phyloP scores from a whole-genome alignment of 1,139 yeast species.

The Taphrina betulina region DNA sequence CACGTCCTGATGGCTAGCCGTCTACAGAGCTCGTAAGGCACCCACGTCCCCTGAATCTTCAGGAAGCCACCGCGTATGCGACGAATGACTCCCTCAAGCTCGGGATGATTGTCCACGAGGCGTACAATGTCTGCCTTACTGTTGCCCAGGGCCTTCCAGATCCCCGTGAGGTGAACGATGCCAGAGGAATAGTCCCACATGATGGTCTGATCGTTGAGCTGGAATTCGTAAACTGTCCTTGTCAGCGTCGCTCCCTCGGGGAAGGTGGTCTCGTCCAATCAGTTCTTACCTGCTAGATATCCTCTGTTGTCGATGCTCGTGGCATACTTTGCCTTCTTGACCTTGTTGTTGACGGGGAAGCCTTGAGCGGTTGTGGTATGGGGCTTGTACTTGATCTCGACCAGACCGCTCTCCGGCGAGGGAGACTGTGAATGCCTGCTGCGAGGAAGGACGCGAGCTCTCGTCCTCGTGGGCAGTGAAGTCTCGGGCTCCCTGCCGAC shows the following conservation, averaged over 20 bases:
- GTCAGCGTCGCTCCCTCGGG: not conserved
- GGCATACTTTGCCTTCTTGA: conserved; percentile 50
- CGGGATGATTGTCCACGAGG: conserved; percentile 70
- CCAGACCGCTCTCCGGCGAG: conserved; percentile 2
- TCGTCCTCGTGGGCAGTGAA: too few species aligned
- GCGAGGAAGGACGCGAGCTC: conserved; percentile 7
- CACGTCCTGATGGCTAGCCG: conserved; percentile 73
- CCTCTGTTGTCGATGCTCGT: conserved; percentile 71
- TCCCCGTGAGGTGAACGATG: conserved; percentile 83
- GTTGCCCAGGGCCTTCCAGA: conserved; percentile 81
- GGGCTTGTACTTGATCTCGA: conserved; percentile 9
- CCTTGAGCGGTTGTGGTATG: conserved; percentile 22
- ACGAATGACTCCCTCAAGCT: conserved; percentile 62
- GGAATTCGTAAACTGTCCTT: conserved; percentile 66
- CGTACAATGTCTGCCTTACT: conserved; percentile 72
- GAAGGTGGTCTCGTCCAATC: too few species aligned
- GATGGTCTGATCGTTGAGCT: conserved; percentile 62
- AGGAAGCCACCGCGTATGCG: conserved; percentile 88
- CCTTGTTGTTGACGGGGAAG: conserved; percentile 28
- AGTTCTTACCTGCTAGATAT: conserved; percentile 53
- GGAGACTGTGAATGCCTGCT: conserved; percentile 3
- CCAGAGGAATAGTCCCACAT: conserved; percentile 91
- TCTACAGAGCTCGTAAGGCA: conserved; percentile 69
- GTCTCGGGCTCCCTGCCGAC: too few species aligned
- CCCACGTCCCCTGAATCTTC: conserved; percentile 95